Conservation (phyloP, 2,329 filamentous ascomycete species). For the Ophiostoma perfectum region DNA sequence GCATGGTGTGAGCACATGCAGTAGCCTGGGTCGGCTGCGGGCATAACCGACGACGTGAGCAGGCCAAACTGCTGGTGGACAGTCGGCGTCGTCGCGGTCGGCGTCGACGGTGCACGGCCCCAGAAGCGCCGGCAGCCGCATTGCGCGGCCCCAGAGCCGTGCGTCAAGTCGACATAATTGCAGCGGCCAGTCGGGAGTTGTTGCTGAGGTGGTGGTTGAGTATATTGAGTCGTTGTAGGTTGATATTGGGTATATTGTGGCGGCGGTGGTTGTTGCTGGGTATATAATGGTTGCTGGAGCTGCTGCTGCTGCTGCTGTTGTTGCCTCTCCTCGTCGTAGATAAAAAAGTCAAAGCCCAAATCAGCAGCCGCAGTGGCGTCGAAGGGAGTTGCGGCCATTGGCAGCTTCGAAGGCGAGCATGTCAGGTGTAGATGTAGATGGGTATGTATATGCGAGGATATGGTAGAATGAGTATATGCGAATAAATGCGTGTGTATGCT, state of each 20-base stretch:
- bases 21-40: slow-evolving; percentile 38
- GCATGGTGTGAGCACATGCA: slow-evolving; percentile 61
- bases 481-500: not conserved
- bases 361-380: slow-evolving; percentile 33
- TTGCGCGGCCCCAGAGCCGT: slow-evolving; percentile 47
- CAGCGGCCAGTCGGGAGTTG: slow-evolving; percentile 50
- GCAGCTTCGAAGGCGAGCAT: slow-evolving; percentile 30
- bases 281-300: not conserved
- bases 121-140: slow-evolving; percentile 60
- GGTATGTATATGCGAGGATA: not conserved
- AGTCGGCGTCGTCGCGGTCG: slow-evolving; percentile 29
- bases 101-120: slow-evolving; percentile 36
- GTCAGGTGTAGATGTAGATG: not conserved
- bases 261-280: not conserved
- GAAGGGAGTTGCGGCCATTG: slow-evolving; percentile 51
- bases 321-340: slow-evolving; percentile 21
- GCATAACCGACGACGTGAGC: slow-evolving; percentile 28
- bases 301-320: slow-evolving; percentile 7
- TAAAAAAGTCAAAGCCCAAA: slow-evolving; percentile 45
- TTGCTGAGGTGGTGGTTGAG: slow-evolving; percentile 20
- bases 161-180: slow-evolving; percentile 52
- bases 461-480: not conserved
- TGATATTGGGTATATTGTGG: slow-evolving; percentile 9
- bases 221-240: not conserved
- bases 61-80: slow-evolving; percentile 1